Conservation (phyloP, 345 rosid genomes). For the Cardiospermum halicacabum region DNA sequence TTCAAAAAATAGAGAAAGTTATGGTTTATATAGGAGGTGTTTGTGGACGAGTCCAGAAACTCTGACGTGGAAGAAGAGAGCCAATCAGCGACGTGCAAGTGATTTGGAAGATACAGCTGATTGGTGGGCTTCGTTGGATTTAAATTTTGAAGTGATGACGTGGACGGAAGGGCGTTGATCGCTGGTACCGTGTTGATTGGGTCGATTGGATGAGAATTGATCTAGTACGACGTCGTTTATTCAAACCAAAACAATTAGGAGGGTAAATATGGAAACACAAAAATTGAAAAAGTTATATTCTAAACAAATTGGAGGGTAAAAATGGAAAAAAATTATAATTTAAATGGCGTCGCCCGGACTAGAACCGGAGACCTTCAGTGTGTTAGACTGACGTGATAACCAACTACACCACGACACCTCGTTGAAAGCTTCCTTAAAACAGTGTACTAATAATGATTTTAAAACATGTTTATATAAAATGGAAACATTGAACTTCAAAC, state of each 20-base stretch:
- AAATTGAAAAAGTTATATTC: too few relatives aligned
- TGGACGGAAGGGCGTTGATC: not conserved
- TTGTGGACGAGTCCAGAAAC: conserved; percentile 17
- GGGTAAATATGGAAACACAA: too few relatives aligned
- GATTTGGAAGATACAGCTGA: conserved; percentile 28
- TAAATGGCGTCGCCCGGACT: conserved; percentile 73
- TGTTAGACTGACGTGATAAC: conserved; percentile 97
- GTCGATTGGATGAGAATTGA: not conserved
- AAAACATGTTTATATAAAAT: too few relatives aligned
- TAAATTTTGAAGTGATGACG: not conserved
- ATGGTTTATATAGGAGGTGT: conserved; percentile 6
- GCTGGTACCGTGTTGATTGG: not conserved
- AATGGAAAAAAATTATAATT: too few relatives aligned
- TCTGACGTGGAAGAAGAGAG: conserved; percentile 41
- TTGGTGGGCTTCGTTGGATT: conserved; percentile 10
- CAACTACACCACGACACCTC: conserved; percentile 96
- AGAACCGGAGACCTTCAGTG: conserved; percentile 97
- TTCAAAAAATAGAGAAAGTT: not conserved
- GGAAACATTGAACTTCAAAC: too few relatives aligned
- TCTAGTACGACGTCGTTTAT: not conserved
- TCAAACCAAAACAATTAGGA: too few relatives aligned
- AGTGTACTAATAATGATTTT: too few relatives aligned
- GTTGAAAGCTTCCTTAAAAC: too few relatives aligned
- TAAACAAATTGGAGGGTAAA: too few relatives aligned
- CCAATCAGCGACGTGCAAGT: conserved; percentile 39